Evolutionary conservation across 768 basidiomycete species (phyloP), one percentile per base, ranked within the genome.

Genomic region (Kondoa subrosea): DNA sequence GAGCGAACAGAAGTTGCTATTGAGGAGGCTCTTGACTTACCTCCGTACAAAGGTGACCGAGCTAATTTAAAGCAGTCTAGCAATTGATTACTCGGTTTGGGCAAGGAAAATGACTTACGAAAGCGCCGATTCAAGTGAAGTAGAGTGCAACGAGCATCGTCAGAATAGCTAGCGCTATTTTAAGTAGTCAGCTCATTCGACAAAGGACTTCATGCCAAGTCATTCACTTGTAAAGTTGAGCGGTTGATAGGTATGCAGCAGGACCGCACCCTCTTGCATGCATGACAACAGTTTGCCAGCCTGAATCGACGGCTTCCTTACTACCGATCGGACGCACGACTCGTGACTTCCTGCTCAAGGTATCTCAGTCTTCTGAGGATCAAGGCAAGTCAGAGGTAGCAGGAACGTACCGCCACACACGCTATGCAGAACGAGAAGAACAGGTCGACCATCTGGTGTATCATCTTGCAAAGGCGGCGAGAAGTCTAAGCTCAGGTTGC

Each of bases 201-300:
- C n/a, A n/a, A n/a, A n/a, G n/a, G n/a, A n/a, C n/a, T n/a, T n/a
- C n/a, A n/a, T n/a, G n/a, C n/a, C n/a, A n/a, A n/a, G n/a, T n/a
- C n/a, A n/a, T n/a, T n/a, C n/a, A n/a, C n/a, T 69, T 70, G 66
- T 80, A 96, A 56, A 95, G 78, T 72, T 89, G 85, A 2, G 84
- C 83, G 66, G 84, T 85, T 1, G 89, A 93, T 67, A 96, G 31
- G 8, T 76, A 1, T 88, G 87, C 33, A 87, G 84, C 34, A 87
- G 86, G 66, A 91, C 8, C 91, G 88, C 91, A 93, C 75, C 91
- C 91, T 73, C 92, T 83, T 78, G 87, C 92, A 78, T 93, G 95
- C 75, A 92, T 82, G 12, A 96, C 90, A 15, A 87, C 86, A 2
- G 83, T 91, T 67, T 93, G 82, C 77, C 88, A 93, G 65, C 34